Percentiles rank a stretch among this genome's conserved stretches.
phyloP scores from a whole-genome alignment of 2,329 filamentous ascomycete species.

The Exophiala calicioides region DNA sequence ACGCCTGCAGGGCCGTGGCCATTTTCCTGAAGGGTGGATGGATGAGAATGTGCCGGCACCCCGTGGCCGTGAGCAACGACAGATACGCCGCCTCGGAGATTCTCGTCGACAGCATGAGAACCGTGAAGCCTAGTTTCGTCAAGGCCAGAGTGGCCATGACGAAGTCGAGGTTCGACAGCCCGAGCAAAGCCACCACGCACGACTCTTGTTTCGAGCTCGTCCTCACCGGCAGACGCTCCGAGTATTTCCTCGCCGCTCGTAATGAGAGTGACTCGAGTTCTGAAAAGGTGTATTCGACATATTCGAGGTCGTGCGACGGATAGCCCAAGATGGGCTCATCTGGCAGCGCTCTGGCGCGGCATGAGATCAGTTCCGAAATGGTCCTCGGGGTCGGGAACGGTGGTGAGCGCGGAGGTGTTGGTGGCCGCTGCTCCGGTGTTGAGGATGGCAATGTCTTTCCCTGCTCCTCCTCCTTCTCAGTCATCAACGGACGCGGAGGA shows the following conservation, averaged over 20 bases:
- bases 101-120: constrained; percentile 57
- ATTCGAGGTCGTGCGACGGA: constrained; percentile 22
- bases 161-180: constrained; percentile 21
- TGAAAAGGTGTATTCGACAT: constrained; percentile 24
- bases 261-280: constrained; percentile 18
- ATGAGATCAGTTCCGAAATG: constrained; percentile 23
- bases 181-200: constrained; percentile 4
- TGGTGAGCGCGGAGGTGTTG: constrained; percentile 16
- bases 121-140: constrained; percentile 57
- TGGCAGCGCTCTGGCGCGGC: constrained; percentile 16
- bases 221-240: constrained; percentile 8
- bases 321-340: constrained; percentile 26
- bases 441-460: neutral
- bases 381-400: constrained; percentile 18
- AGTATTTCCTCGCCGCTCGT: constrained; percentile 9
- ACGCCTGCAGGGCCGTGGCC: constrained; percentile 29
- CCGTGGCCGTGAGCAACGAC: constrained; percentile 39
- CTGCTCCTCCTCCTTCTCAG: too few species aligned
- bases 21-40: constrained; percentile 32
- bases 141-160: constrained; percentile 45
- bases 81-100: constrained; percentile 54
- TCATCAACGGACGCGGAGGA: too few species aligned
- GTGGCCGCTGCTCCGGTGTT: too few species aligned
- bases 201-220: constrained; percentile 6
- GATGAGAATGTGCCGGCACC: constrained; percentile 40